These are phyloP conservation scores for Gamarada debralockiae DNA, from an alignment of 495 filamentous ascomycete species.

Conservation along the genomic window DNA sequence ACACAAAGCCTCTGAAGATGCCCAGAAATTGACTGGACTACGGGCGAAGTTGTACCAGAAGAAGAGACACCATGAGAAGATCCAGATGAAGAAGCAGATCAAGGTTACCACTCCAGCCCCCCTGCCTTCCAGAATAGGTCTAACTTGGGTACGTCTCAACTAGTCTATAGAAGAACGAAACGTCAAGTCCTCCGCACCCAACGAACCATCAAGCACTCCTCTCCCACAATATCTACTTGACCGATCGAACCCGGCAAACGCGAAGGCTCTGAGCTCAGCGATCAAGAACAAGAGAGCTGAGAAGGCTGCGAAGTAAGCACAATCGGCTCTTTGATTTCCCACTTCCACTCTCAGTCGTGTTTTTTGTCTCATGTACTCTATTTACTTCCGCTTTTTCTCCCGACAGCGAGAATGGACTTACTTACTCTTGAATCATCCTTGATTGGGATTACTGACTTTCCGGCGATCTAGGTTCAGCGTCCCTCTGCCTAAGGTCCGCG, in stretches of 20 bases:
- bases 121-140: no score
- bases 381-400: no score
- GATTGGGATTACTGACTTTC: no score
- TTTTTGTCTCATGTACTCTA: no score
- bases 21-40: slow-evolving; percentile 87
- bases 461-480: no score
- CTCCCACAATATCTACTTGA: slow-evolving; percentile 51
- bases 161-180: slow-evolving; percentile 95
- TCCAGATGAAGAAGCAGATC: slow-evolving; percentile 98
- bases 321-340: no score
- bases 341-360: no score
- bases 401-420: no score
- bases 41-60: slow-evolving; percentile 93
- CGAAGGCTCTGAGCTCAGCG: slow-evolving; percentile 83
- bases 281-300: slow-evolving; percentile 83
- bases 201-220: slow-evolving; percentile 22
- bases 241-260: slow-evolving; percentile 76
- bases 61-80: slow-evolving; percentile 94
- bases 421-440: no score
- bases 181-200: slow-evolving; percentile 61
- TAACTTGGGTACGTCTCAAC: no score
- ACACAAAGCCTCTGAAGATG: slow-evolving; percentile 79
- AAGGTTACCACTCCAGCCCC: no score
- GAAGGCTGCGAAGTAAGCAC: slow-evolving; percentile 94
- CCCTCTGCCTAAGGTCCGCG: slow-evolving; percentile 88